These are phyloP conservation scores for Lipomyces oligophaga DNA, from an alignment of 805 yeast species.

Conservation along the genomic window DNA sequence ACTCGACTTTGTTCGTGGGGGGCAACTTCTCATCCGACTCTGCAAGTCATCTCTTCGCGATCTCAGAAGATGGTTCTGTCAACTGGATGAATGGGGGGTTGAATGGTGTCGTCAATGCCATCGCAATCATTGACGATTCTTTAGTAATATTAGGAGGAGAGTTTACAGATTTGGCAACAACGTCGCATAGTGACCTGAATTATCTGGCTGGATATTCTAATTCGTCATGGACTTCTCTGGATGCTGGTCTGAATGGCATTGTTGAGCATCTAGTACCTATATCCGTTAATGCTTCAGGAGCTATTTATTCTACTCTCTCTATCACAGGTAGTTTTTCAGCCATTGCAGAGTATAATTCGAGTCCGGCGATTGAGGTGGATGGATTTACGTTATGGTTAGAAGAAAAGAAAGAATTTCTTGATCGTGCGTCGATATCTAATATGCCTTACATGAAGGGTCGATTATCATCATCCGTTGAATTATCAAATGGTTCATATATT, in stretches of 20 bases:
- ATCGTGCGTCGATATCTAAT: slow-evolving; percentile 16
- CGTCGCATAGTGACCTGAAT: background rate
- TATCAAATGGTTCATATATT: slow-evolving; percentile 6
- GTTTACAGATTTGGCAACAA: slow-evolving; percentile 39
- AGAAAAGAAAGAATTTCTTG: background rate
- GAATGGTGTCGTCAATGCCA: slow-evolving; percentile 40
- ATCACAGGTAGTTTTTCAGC: slow-evolving; percentile 31
- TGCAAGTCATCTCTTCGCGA: slow-evolving; percentile 39
- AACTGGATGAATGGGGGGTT: slow-evolving; percentile 40
- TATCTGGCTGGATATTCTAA: slow-evolving; percentile 21
- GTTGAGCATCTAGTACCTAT: slow-evolving; percentile 11
- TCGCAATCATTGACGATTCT: slow-evolving; percentile 35
- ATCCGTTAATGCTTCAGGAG: slow-evolving; percentile 7
- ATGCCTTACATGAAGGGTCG: slow-evolving; percentile 22
- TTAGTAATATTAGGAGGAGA: slow-evolving; percentile 47
- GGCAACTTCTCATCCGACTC: slow-evolving; percentile 49
- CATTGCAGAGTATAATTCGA: slow-evolving; percentile 8
- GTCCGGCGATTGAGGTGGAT: slow-evolving; percentile 3
- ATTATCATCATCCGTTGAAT: slow-evolving; percentile 9
- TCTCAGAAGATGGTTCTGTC: slow-evolving; percentile 28
- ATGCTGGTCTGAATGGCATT: slow-evolving; percentile 30
- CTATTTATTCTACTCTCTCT: slow-evolving; percentile 29
- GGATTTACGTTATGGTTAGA: slow-evolving; percentile 31
- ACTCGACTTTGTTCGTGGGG: slow-evolving; percentile 43
- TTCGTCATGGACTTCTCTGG: slow-evolving; percentile 11